Percentiles rank a stretch among this genome's conserved stretches.
phyloP scores from a whole-genome alignment of 371 early-diverging fungal species.

The Ecytonucleospora hepatopenaei region DNA sequence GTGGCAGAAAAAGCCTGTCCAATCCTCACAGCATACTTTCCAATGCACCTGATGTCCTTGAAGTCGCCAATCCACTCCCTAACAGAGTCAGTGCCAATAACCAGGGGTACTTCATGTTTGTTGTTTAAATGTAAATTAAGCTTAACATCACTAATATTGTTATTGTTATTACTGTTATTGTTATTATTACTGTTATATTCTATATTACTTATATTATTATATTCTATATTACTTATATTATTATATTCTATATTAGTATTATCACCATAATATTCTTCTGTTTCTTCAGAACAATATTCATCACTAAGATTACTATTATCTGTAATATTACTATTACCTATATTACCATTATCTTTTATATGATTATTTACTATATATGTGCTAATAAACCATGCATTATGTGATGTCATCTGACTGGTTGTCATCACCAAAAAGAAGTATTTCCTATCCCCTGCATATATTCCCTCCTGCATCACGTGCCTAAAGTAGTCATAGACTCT shows the following conservation, averaged over 20 bases:
- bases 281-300: too few relatives aligned
- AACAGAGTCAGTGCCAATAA: conserved; percentile 58
- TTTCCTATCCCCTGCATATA: conserved; percentile 59
- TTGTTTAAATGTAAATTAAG: too few relatives aligned
- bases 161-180: too few relatives aligned
- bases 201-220: too few relatives aligned
- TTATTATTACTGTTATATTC: too few relatives aligned
- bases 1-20: conserved; percentile 38
- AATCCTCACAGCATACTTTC: conserved; percentile 58
- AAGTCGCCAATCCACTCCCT: conserved; percentile 66
- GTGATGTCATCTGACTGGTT: conserved; percentile 60
- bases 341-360: neutral
- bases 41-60: conserved; percentile 61
- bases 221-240: too few relatives aligned
- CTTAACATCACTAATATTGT: neutral
- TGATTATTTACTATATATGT: conserved; percentile 26
- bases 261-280: neutral
- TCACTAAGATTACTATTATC: too few relatives aligned
- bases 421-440: conserved; percentile 66
- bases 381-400: conserved; percentile 64
- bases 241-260: too few relatives aligned
- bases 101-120: too few relatives aligned
- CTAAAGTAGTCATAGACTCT: conserved; percentile 51
- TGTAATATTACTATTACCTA: too few relatives aligned
- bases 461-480: conserved; percentile 58